Base-by-base conservation (phyloP, 768 basidiomycete genomes). In the Hypsizygus marmoreus region DNA sequence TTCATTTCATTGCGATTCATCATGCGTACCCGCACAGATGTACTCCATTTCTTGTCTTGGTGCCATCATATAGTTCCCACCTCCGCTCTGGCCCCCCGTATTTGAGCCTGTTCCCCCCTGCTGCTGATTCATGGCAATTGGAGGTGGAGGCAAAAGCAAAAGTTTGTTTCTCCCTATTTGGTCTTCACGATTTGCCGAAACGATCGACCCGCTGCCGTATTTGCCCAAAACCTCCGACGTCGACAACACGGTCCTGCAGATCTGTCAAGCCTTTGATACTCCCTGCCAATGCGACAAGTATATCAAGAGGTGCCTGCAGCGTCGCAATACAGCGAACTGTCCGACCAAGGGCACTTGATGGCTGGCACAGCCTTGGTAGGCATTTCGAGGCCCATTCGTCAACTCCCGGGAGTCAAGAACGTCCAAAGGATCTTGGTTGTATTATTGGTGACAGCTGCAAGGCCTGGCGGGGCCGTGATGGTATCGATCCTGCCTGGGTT, bases 31-130 rank as follows among this genome's bases (percentile, higher is more conserved):
- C 58, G 91, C 91, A 58, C 91, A 93, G 28, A 88, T 75, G 55
- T 93, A 93, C 63, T 91, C 88, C 85, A 91, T 89, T 1, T 86
- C 85, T 62, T 75, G 67, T 47, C 72, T 71, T 1, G 69, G 71
- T n/a, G 70, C 65, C 1, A 66, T 70, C 10, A 66, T 56, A 48
- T 68, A 73, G 16, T 60, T 50, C 9, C 55, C 57, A 7, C 60
- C 45, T 10, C 55, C 61, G 24, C 54, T 56, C 30, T 50, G 57
- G 28, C 54, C 49, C 28, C 56, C 50, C 37, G 52, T 50, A 50
- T 47, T 51, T 50, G 49, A 43, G 45, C 36, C 42, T 30, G 47
- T 52, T 37, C 36, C 43, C 17, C 43, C 64, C 26, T 50, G 59
- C 30, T 62, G 66, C 48, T 65, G 60, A 31, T 65, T 62, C 45